phyloP scores from a whole-genome alignment of 495 filamentous ascomycete genomes.

The Terfezia claveryi region DNA sequence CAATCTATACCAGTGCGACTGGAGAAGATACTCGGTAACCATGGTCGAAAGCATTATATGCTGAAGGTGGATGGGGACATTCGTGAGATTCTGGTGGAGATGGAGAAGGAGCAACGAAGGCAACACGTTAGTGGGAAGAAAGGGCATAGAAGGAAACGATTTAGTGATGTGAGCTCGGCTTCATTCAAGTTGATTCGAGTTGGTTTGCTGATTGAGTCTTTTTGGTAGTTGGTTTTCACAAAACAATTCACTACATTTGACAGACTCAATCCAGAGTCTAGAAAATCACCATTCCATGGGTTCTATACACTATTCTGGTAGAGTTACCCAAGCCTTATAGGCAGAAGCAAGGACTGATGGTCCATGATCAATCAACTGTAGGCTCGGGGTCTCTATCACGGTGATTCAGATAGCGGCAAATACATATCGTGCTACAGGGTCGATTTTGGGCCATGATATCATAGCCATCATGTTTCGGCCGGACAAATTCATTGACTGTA shows the following conservation, averaged over 20 bases:
- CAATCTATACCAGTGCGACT: slow-evolving; percentile 10
- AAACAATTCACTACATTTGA: slow-evolving; percentile 49
- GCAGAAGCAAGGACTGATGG: neutral
- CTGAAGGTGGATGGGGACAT: slow-evolving; percentile 11
- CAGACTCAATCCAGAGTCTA: slow-evolving; percentile 34
- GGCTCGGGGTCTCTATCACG: slow-evolving; percentile 37
- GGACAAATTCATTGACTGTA: slow-evolving; percentile 38
- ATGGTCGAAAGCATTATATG: slow-evolving; percentile 13
- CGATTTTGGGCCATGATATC: slow-evolving; percentile 43
- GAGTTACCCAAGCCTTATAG: neutral
- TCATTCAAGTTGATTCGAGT: neutral
- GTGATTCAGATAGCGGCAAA: slow-evolving; percentile 39
- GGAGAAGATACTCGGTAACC: slow-evolving; percentile 9
- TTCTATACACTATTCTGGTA: slow-evolving; percentile 58
- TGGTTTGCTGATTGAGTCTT: neutral
- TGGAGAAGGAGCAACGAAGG: neutral
- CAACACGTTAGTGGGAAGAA: slow-evolving; percentile 1
- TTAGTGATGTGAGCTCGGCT: slow-evolving; percentile 27
- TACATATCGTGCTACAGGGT: slow-evolving; percentile 41
- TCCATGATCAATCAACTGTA: neutral
- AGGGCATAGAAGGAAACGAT: slow-evolving; percentile 25
- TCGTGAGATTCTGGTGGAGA: slow-evolving; percentile 2
- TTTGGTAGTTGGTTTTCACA: slow-evolving; percentile 36
- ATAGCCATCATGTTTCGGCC: slow-evolving; percentile 40
- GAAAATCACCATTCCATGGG: slow-evolving; percentile 43